Conservation (phyloP, 2,329 filamentous ascomycete genomes). For the Bipolaris oryzae region DNA sequence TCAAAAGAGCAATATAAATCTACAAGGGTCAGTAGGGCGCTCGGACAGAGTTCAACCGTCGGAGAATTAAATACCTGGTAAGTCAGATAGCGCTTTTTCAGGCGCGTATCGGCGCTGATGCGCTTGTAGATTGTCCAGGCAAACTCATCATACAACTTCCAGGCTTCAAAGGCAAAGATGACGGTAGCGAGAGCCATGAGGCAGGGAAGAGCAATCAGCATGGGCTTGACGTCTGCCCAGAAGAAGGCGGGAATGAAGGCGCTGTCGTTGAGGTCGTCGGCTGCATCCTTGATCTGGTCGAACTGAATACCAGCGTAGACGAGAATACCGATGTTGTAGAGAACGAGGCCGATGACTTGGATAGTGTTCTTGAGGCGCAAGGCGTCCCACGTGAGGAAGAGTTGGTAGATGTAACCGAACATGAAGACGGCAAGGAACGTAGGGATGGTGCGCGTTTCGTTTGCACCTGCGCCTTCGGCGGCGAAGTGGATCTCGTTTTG, state of each 20-base stretch:
- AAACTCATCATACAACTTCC: conserved; percentile 98
- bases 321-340: conserved; percentile 89
- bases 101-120: conserved; percentile 93
- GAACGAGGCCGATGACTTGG: conserved; percentile 92
- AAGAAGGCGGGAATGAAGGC: conserved; percentile 60
- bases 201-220: conserved; percentile 82
- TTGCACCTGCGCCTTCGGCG: conserved; percentile 44
- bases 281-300: conserved; percentile 82
- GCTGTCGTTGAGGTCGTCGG: conserved; percentile 58
- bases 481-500: conserved; percentile 63
- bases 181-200: conserved; percentile 79
- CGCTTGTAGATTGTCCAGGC: conserved; percentile 99
- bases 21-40: conserved; percentile 48
- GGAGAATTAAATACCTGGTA: conserved; percentile 75
- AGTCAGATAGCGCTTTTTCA: conserved; percentile 95
- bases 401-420: conserved; percentile 92
- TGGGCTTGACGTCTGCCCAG: conserved; percentile 73
- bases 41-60: not conserved
- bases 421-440: conserved; percentile 97
- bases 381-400: conserved; percentile 90
- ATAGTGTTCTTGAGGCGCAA: conserved; percentile 96
- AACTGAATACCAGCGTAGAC: conserved; percentile 93
- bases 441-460: conserved; percentile 72
- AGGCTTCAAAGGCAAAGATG: conserved; percentile 76
- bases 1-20: conserved; percentile 97